These are phyloP conservation scores for Saccharomycopsis vini DNA, from an alignment of 805 yeast genomes.

Conservation along the genomic window DNA sequence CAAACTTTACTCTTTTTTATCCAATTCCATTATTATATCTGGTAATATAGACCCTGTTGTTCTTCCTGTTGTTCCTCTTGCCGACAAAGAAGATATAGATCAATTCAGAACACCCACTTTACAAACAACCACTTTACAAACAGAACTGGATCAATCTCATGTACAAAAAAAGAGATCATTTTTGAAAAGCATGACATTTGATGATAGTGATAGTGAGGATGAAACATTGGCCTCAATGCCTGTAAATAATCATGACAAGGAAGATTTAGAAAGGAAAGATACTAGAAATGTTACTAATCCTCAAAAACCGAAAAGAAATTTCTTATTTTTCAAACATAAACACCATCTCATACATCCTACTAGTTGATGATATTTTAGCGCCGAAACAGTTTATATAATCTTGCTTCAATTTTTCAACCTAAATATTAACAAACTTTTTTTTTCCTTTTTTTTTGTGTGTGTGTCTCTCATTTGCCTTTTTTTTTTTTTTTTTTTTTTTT, in stretches of 20 bases:
- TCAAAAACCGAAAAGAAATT: slow-evolving; percentile 7
- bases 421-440: no score
- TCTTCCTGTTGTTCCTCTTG: slow-evolving; percentile 1
- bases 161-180: no score
- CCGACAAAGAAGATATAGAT: not conserved
- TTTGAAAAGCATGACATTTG: no score
- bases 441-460: no score
- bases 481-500: no score
- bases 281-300: not conserved
- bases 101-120: no score
- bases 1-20: slow-evolving; percentile 23
- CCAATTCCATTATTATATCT: slow-evolving; percentile 20
- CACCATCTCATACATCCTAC: slow-evolving; percentile 5
- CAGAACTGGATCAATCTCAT: no score
- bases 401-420: no score
- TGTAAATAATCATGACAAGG: not conserved
- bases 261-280: not conserved
- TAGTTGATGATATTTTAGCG: no score
- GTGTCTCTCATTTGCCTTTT: no score
- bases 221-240: no score
- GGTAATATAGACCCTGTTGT: slow-evolving; percentile 6
- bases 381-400: no score
- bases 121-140: not conserved
- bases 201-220: slow-evolving; percentile 7
- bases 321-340: slow-evolving; percentile 10